These are phyloP conservation scores for Verticillium tricorpus DNA, from an alignment of 2,329 filamentous ascomycete species.

Conservation along the genomic window DNA sequence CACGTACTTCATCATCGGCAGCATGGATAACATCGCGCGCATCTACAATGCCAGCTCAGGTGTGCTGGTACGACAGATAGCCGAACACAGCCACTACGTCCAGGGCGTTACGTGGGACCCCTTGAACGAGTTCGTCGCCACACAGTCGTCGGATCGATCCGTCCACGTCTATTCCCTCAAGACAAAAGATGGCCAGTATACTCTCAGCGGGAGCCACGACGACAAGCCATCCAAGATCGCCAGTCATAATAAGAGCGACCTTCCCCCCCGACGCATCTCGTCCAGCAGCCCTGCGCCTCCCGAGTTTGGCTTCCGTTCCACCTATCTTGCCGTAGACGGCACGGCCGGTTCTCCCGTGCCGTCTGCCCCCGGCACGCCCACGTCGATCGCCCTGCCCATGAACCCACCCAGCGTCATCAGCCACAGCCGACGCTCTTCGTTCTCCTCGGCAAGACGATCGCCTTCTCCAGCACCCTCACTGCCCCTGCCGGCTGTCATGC, in stretches of 20 bases:
- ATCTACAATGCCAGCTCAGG: constrained; percentile 95
- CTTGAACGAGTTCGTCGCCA: constrained; percentile 95
- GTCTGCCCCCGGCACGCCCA: constrained; percentile 90
- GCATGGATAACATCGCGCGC: constrained; percentile 97
- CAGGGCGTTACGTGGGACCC: constrained; percentile 99
- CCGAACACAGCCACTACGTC: constrained; percentile 96
- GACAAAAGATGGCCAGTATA: constrained; percentile 94
- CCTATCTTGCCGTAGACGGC: constrained; percentile 59
- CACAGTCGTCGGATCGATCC: constrained; percentile 94
- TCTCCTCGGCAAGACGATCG: constrained; percentile 71
- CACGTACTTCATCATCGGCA: constrained; percentile 93
- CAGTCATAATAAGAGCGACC: constrained; percentile 74
- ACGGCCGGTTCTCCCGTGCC: constrained; percentile 76
- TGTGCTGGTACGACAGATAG: constrained; percentile 84
- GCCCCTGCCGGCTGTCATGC: constrained; percentile 92
- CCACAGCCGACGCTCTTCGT: constrained; percentile 66
- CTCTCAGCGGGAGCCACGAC: constrained; percentile 57
- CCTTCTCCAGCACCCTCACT: constrained; percentile 82
- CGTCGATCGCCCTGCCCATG: constrained; percentile 84
- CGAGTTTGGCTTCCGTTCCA: constrained; percentile 64
- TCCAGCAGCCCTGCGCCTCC: constrained; percentile 89
- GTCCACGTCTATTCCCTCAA: constrained; percentile 96
- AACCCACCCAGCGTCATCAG: constrained; percentile 83
- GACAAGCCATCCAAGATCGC: constrained; percentile 73
- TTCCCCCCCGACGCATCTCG: constrained; percentile 86